Evolutionary conservation across 306 rosid species (phyloP).

Genomic region (Elaeagnus macrophylla): DNA sequence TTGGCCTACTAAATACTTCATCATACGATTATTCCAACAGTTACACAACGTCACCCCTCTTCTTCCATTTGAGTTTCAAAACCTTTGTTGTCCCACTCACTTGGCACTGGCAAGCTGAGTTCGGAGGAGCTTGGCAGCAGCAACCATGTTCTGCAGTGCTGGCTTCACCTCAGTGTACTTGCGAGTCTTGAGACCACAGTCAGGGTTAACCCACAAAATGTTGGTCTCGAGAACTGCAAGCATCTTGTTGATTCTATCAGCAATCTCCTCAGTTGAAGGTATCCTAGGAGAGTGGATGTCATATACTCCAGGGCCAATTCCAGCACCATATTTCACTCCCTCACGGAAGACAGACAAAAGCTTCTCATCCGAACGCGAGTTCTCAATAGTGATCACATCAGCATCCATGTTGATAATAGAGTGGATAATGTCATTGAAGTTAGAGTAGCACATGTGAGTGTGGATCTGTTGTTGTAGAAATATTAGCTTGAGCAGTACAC

Average conservation of each 20-base stretch:
- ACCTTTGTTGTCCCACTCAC: slow-evolving; percentile 26
- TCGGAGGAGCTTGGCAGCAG: slow-evolving; percentile 77
- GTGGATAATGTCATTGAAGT: slow-evolving; percentile 94
- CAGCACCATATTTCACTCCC: slow-evolving; percentile 93
- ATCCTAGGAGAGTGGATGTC: slow-evolving; percentile 94
- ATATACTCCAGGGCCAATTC: slow-evolving; percentile 91
- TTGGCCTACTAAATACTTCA: slow-evolving; percentile 27
- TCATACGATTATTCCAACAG: slow-evolving; percentile 45
- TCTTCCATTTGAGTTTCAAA: neutral
- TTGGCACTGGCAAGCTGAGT: slow-evolving; percentile 60
- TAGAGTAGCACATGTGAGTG: slow-evolving; percentile 96
- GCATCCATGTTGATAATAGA: slow-evolving; percentile 89
- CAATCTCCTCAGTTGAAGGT: slow-evolving; percentile 84
- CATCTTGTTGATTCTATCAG: slow-evolving; percentile 88
- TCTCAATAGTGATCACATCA: slow-evolving; percentile 90
- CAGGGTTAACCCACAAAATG: slow-evolving; percentile 93
- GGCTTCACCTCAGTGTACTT: slow-evolving; percentile 81
- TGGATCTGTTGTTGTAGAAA: slow-evolving; percentile 51
- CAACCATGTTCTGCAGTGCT: slow-evolving; percentile 72
- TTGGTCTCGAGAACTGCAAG: slow-evolving; percentile 91
- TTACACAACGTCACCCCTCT: slow-evolving; percentile 4
- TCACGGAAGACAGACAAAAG: slow-evolving; percentile 93
- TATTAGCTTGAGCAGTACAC: neutral
- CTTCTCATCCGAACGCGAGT: slow-evolving; percentile 88
- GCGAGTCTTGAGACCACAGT: slow-evolving; percentile 93